phyloP scores from a whole-genome alignment of 768 basidiomycete species.

The Podaxis sp. region DNA sequence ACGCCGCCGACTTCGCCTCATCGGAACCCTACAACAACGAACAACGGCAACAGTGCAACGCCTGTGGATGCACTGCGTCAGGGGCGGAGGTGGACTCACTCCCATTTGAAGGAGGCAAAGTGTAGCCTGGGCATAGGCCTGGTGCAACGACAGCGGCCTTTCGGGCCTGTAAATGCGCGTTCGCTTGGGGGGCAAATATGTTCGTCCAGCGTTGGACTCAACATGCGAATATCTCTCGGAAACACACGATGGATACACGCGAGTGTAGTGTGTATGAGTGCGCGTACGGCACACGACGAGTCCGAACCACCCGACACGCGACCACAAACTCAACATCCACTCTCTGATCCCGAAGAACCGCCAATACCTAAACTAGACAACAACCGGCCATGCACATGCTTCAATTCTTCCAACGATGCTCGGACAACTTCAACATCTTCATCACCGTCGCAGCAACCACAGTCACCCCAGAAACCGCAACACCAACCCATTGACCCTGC shows the following conservation, averaged over 20 bases:
- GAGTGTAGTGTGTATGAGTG: background rate
- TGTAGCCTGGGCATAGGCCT: background rate
- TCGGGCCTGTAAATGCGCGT: background rate
- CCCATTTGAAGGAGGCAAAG: background rate
- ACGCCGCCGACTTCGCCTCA: conserved; percentile 17
- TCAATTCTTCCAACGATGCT: background rate
- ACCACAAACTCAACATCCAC: background rate
- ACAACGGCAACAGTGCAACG: background rate
- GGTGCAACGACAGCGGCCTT: background rate
- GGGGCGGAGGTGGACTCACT: background rate
- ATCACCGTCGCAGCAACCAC: conserved; percentile 8
- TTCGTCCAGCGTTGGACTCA: background rate
- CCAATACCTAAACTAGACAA: background rate
- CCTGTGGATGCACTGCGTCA: background rate
- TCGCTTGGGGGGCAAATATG: background rate
- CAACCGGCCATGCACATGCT: background rate
- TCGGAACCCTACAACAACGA: conserved; percentile 12
- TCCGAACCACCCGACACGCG: background rate
- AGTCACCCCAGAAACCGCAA: conserved; percentile 12
- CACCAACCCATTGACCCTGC: conserved; percentile 15
- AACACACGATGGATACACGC: conserved; percentile 8
- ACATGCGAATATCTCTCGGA: background rate
- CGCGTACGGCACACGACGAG: background rate
- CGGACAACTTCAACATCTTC: background rate
- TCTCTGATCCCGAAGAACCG: background rate